These are phyloP conservation scores for Phytophthora hibernalis DNA, from an alignment of 352 stramenopile species.

Conservation along the genomic window DNA sequence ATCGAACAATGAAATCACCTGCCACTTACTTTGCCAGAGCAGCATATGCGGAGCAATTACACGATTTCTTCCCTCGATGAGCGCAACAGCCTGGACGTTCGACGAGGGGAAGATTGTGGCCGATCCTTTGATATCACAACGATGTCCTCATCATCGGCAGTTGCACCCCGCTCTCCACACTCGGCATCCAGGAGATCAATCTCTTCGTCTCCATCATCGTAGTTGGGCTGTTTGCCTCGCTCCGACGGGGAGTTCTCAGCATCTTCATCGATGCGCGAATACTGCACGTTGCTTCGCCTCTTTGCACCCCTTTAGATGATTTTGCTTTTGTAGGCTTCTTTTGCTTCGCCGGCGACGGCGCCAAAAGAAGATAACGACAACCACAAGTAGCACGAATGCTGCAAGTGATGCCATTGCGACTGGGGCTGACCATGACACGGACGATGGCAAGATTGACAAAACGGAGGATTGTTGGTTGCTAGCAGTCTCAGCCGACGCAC, in stretches of 20 bases:
- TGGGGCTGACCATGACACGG: conserved; percentile 26
- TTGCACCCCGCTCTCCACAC: conserved; percentile 11
- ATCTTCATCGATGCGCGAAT: conserved; percentile 34
- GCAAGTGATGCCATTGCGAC: conserved; percentile 31
- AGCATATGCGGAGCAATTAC: conserved; percentile 8
- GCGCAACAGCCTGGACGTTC: conserved; percentile 15
- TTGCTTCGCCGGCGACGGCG: conserved; percentile 11
- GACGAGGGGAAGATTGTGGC: conserved; percentile 12
- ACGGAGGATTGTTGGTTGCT: conserved; percentile 14
- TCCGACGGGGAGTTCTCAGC: conserved; percentile 11
- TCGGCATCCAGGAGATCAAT: conserved; percentile 26
- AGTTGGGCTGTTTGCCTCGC: conserved; percentile 1
- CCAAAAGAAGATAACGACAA: conserved; percentile 25
- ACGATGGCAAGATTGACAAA: conserved; percentile 28
- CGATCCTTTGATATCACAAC: conserved; percentile 7
- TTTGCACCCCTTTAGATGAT: conserved; percentile 11
- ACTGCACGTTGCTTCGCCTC: conserved; percentile 31
- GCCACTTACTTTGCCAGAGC: neutral
- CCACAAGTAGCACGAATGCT: conserved; percentile 22
- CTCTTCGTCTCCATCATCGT: conserved; percentile 27
- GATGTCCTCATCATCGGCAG: conserved; percentile 10
- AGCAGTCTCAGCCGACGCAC: conserved; percentile 4
- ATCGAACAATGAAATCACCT: neutral
- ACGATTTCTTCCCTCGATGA: conserved; percentile 22
- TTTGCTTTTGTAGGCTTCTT: conserved; percentile 22